These are phyloP conservation scores for Starmerella cellae DNA, from an alignment of 805 yeast species.

Conservation along the genomic window DNA sequence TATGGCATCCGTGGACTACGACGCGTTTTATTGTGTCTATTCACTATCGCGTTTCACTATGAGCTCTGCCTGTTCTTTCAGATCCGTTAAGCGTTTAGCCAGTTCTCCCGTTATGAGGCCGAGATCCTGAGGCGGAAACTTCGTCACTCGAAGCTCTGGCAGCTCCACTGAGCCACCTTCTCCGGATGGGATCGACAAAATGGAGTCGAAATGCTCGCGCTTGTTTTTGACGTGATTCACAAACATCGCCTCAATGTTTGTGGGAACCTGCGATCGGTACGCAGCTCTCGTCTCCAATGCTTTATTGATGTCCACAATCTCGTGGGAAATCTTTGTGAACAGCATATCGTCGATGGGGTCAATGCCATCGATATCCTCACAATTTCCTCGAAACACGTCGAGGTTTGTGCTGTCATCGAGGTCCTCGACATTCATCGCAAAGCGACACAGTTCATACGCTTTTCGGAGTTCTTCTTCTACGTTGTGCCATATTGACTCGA, in stretches of 20 bases:
- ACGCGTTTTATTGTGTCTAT: too few species aligned
- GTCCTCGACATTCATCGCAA: slow-evolving; percentile 49
- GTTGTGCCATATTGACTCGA: slow-evolving; percentile 25
- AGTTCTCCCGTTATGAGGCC: not conserved
- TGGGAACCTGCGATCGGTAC: slow-evolving; percentile 11
- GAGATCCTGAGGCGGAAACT: not conserved
- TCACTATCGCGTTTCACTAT: too few species aligned
- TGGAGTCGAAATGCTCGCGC: slow-evolving; percentile 1
- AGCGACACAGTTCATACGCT: slow-evolving; percentile 44
- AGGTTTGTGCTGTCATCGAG: slow-evolving; percentile 11
- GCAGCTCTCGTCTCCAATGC: slow-evolving; percentile 2
- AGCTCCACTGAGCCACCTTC: too few species aligned
- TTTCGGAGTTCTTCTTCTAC: slow-evolving; percentile 30
- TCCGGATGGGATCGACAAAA: not conserved
- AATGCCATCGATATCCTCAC: slow-evolving; percentile 19
- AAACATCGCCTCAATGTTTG: slow-evolving; percentile 4
- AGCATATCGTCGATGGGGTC: slow-evolving; percentile 17
- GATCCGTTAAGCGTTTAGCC: not conserved
- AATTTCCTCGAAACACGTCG: slow-evolving; percentile 15
- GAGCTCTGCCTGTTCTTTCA: not conserved
- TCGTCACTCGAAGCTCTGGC: too few species aligned
- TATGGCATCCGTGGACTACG: too few species aligned
- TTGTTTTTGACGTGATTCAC: slow-evolving; percentile 1
- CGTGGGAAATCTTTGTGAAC: slow-evolving; percentile 2
- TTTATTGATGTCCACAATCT: slow-evolving; percentile 8